Conservation (phyloP, 73 alveolate genomes). For the Paraurostyla sp. region DNA sequence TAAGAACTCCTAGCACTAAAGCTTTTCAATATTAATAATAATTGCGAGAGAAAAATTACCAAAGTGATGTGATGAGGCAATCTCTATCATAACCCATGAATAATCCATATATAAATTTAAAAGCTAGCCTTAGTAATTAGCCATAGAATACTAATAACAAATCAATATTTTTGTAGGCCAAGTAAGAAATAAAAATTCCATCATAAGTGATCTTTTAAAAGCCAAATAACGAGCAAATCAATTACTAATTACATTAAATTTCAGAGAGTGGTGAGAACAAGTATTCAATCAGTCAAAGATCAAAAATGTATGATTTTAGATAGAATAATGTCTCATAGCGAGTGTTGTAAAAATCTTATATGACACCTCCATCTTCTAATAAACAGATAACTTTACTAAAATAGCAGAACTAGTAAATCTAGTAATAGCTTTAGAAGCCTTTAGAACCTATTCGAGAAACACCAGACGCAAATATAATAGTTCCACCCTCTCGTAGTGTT, state of each 20-base stretch:
- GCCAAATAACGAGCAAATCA: too few species aligned
- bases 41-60: slow-evolving; percentile 10
- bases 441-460: slow-evolving; percentile 27
- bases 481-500: slow-evolving; percentile 31
- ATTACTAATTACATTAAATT: background rate
- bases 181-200: background rate
- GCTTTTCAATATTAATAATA: background rate
- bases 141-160: background rate
- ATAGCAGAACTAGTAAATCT: background rate
- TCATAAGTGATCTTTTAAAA: too few species aligned
- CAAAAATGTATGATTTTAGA: slow-evolving; percentile 27
- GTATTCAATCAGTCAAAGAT: slow-evolving; percentile 7
- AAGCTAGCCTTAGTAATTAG: background rate
- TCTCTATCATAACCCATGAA: background rate
- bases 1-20: slow-evolving; percentile 35
- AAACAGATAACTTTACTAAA: background rate
- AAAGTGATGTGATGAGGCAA: slow-evolving; percentile 34
- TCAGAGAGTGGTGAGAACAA: background rate
- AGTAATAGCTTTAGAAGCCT: background rate
- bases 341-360: background rate
- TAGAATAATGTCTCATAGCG: background rate
- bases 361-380: background rate
- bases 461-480: background rate
- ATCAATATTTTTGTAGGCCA: background rate
- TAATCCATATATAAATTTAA: background rate